Evolutionary conservation across 2,329 filamentous ascomycete species (phyloP), one percentile per base, ranked within the genome.

Genomic region (Monosporascus ibericus): DNA sequence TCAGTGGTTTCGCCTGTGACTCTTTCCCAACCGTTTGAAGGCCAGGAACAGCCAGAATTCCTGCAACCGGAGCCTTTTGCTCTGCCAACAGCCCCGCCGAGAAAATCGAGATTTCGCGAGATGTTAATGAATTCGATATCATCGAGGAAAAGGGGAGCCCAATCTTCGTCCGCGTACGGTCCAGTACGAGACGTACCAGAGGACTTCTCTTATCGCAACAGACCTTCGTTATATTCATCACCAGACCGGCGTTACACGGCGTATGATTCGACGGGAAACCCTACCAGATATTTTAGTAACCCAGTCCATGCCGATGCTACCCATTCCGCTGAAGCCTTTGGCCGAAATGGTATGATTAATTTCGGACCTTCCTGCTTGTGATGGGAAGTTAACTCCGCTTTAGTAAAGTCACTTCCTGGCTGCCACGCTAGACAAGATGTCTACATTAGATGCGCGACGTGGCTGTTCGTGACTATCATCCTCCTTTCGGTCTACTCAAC

Each of bases 401-500:
- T 49, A 66, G 65, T 55, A 14, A 57, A 62, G 17, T 51, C 62
- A n/a, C 60, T 60, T 6, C n/a, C 64, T 2, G 59, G 63, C 27
- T 67, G 66, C 17, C 50, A 61, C 47, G 64, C 65, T 0, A 60
- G 60, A 39, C 51, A 48, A n/a, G 65, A 68, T 48, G 62, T 66
- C 4, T 62, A 66, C 44, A 52, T 64, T 39, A 58, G 58, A 20
- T 60, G 58, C 9, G 52, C 56, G 48, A 72, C 67, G 47, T 85
- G 79, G 78, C 68, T 85, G 9, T 76, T 73, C 8, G 61, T 76
- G 11, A 73, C 69, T 0, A 70, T 80, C 15, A 61, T 78, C 18
- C 44, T 68, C 2, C 62, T 82, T 1, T 84, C 82, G 0, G 49
- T 87, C 1, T 86, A 86, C 60, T 86, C 84, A 0, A 87, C 84